Conservation (phyloP, 1,284 basidiomycete genomes). For the Naganishia cerealis region DNA sequence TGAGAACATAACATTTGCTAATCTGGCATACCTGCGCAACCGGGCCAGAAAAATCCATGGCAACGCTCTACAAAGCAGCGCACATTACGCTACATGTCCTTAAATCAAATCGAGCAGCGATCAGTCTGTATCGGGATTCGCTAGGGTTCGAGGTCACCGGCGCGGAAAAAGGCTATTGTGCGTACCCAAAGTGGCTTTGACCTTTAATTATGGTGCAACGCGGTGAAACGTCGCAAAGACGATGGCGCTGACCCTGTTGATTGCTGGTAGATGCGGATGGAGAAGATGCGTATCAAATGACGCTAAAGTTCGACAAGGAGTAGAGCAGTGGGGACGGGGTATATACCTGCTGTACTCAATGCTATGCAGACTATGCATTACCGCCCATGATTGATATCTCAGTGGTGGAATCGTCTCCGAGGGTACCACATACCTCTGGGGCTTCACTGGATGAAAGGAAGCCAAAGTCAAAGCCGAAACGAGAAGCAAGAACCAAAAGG, state of each 20-base stretch:
- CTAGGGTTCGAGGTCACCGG: slow-evolving; percentile 75
- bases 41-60: slow-evolving; percentile 76
- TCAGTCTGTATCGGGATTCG: slow-evolving; percentile 76
- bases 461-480: not conserved
- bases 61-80: slow-evolving; percentile 71
- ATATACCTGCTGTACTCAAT: not conserved
- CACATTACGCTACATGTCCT: slow-evolving; percentile 82
- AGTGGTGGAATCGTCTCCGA: not conserved
- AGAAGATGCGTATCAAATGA: slow-evolving; percentile 89
- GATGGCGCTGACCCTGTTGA: not conserved
- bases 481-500: not conserved
- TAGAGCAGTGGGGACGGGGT: not conserved
- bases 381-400: not conserved
- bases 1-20: not conserved
- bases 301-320: slow-evolving; percentile 56
- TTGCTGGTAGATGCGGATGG: slow-evolving; percentile 74
- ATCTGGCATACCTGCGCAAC: not conserved
- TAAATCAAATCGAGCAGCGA: slow-evolving; percentile 80
- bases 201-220: not conserved
- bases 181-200: slow-evolving; percentile 49
- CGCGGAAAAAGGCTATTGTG: slow-evolving; percentile 80
- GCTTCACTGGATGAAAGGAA: not conserved
- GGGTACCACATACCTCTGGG: not conserved
- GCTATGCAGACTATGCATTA: not conserved
- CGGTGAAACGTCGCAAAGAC: not conserved